Base-by-base conservation (phyloP, 495 filamentous ascomycete species). In the Podospora anserina region DNA sequence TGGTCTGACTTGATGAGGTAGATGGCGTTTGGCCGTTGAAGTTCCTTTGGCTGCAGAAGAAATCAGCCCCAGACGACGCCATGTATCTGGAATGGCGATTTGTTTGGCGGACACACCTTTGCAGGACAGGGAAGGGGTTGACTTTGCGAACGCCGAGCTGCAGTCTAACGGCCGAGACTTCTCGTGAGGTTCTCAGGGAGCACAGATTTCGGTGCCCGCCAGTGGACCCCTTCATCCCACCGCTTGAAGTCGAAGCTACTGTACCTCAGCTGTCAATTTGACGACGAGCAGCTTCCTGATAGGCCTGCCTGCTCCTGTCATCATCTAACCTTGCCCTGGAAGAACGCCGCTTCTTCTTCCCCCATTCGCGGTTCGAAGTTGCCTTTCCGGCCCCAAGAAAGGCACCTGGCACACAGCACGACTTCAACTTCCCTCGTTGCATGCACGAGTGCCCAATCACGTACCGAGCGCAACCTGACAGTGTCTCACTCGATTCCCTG, bases 131-230 rank as follows among this genome's bases (percentile, higher is more conserved):
- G 20, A 63, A 49, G 20, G 30, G 61, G 18, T 16, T 34, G 27
- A 26, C 18, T 15, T 59, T 3, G 26, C 65, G 20, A 54, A 58
- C 65, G 34, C 9, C 39, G 27, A 66, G 56, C 58, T 62, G 69
- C 69, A 66, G 32, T 55, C 60, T 73, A 70, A 70, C 71, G 71
- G 71, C 71, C 71, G 71, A 73, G 71, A 73, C 66, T 64, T 4
- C 61, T 55, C 32, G 11, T 39, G 27, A 34, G 30, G 39, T 20
- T 34, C 3, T 30, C 11, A 56, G 34, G 63, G 64, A n/a, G 23
- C 64, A 65, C 64, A 65, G 28, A 34, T 11, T 49, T 49, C 39
- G 39, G 39, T 49, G 39, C 39, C 39, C 7, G 39, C 39, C 39
- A 49, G 39, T 49, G 20, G 56, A 61, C 15, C 58, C 30, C 58